These are phyloP conservation scores for Verticillium alfalfae DNA, from an alignment of 2,329 filamentous ascomycete genomes.

Conservation along the genomic window DNA sequence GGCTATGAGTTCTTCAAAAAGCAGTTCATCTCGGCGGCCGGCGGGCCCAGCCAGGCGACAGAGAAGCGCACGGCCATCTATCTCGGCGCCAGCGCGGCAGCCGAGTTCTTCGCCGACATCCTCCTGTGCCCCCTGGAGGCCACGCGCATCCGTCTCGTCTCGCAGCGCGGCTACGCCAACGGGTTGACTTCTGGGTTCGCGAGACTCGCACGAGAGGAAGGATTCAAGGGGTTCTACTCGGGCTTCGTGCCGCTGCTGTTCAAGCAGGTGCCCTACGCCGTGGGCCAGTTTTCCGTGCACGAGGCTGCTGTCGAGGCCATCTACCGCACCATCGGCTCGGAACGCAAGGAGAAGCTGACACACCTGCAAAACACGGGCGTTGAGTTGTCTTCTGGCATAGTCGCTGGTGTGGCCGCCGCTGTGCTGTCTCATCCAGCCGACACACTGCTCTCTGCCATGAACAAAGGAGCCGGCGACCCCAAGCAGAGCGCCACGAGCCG, in stretches of 20 bases:
- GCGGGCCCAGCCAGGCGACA: slow-evolving; percentile 39
- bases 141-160: slow-evolving; percentile 72
- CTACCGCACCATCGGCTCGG: slow-evolving; percentile 62
- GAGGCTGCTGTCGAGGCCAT: slow-evolving; percentile 79
- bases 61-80: slow-evolving; percentile 55
- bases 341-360: slow-evolving; percentile 62
- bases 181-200: slow-evolving; percentile 67
- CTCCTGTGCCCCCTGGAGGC: slow-evolving; percentile 88
- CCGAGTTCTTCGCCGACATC: slow-evolving; percentile 71
- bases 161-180: slow-evolving; percentile 69
- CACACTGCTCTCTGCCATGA: slow-evolving; percentile 49
- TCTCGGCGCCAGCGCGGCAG: slow-evolving; percentile 63
- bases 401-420: slow-evolving; percentile 84
- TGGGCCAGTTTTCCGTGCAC: slow-evolving; percentile 91
- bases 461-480: slow-evolving; percentile 46
- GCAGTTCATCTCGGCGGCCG: slow-evolving; percentile 68
- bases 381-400: slow-evolving; percentile 80
- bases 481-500: slow-evolving; percentile 40
- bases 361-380: slow-evolving; percentile 71
- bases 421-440: slow-evolving; percentile 88
- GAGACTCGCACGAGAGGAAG: slow-evolving; percentile 72
- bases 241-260: slow-evolving; percentile 83
- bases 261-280: slow-evolving; percentile 90
- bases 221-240: slow-evolving; percentile 79
- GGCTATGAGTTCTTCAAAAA: slow-evolving; percentile 96